Evolutionary conservation across 805 yeast genomes (phyloP), one percentile per base, ranked within the genome.

Genomic region (Myxozyma sirexii): DNA sequence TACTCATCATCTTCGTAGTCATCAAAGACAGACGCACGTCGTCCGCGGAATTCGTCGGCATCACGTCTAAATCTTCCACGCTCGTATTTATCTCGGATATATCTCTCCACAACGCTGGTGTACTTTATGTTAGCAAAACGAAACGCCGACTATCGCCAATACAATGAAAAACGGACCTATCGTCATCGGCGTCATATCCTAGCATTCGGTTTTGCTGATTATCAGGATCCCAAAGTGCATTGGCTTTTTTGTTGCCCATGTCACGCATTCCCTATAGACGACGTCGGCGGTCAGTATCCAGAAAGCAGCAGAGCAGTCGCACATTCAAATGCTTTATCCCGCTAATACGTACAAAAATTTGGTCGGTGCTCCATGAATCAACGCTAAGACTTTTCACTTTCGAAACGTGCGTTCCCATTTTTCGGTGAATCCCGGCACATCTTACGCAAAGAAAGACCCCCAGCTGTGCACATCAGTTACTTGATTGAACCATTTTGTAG

Each of bases 361-460:
- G 90, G 5, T 76, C 76, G 4, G 71, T 71, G 0, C 78, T 66
- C 96, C 96, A 90, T 2, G 76, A 73, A 66, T 90, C 96, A 70
- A 87, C 76, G 4, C 91, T 84, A 55, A 90, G 75, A 0, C 92
- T 86, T 68, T 87, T 88, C 6, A 88, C 89, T 52, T 77, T 74
- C 4, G 92, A 85, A 12, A 85, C 73, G 42, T 83, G 84, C 1
- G 78, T 67, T 0, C 90, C 88, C 44, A 88, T 76, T 50, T 81
- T 81, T 61, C 90, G 77, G 72, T 90, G 96, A 35, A 85, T 79
- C 2, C 89, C 83, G 7, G 96, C 93, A 79, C 96, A 90, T 65
- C 94, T 77, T 15, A 94, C 94, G 76, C 96, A 90, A 17, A 90
- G 76, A 60, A 90, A 84, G 3, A 88, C 75, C 27, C 96, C 96